These are phyloP conservation scores for Aspergillus brasiliensis DNA, from an alignment of 2,329 filamentous ascomycete genomes.

Conservation along the genomic window DNA sequence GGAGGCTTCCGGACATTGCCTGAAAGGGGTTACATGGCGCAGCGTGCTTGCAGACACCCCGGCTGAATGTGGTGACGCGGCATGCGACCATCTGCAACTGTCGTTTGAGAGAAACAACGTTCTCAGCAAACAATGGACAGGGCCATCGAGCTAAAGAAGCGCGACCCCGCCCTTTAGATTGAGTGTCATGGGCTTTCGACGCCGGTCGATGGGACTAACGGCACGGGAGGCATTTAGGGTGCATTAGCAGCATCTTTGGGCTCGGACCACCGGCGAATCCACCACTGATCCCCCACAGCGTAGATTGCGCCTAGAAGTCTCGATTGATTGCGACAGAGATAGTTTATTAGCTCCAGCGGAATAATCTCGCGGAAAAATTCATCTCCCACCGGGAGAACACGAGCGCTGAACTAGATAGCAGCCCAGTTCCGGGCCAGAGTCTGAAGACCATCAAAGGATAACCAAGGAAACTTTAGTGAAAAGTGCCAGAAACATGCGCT, in stretches of 20 bases:
- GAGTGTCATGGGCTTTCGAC: not conserved
- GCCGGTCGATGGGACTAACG: too few species aligned
- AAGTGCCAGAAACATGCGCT: too few species aligned
- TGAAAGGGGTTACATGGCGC: not conserved
- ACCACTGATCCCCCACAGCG: not conserved
- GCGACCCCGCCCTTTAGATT: not conserved
- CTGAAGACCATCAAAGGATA: too few species aligned
- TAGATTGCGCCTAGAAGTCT: not conserved
- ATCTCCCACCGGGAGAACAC: too few species aligned
- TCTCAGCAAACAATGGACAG: not conserved
- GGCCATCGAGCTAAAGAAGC: not conserved
- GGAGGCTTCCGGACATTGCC: not conserved
- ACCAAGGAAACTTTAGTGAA: too few species aligned
- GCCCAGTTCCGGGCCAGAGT: too few species aligned
- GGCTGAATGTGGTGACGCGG: not conserved
- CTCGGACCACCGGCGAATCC: not conserved
- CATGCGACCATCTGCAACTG: not conserved
- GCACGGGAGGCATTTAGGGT: not conserved
- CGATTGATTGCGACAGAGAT: too few species aligned
- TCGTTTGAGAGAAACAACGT: not conserved
- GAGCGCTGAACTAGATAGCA: too few species aligned
- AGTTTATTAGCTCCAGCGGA: too few species aligned
- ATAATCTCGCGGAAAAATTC: too few species aligned
- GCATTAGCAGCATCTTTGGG: not conserved
- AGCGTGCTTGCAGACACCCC: not conserved